phyloP scores from a whole-genome alignment of 176 grass and related monocot genomes.

The Hordeum vulgare region DNA sequence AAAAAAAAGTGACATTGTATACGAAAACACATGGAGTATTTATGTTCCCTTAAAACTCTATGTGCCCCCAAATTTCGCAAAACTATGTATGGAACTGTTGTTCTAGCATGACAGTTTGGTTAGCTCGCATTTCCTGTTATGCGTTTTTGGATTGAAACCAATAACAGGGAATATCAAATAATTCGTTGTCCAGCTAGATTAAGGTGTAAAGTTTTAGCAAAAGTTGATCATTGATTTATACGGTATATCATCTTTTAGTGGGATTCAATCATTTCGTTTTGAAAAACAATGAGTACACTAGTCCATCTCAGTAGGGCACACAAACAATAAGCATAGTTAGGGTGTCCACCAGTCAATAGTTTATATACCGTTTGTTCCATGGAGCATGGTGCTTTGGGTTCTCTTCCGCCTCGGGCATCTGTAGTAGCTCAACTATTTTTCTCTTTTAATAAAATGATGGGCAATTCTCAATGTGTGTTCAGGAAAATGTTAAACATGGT shows the following conservation, averaged over 20 bases:
- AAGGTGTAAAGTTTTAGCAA: neutral
- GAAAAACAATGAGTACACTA: too few relatives aligned
- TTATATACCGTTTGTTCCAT: too few relatives aligned
- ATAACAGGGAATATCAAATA: neutral
- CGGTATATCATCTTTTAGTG: neutral
- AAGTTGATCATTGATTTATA: neutral
- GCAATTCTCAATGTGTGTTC: too few relatives aligned
- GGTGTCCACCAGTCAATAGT: too few relatives aligned
- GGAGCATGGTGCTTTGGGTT: too few relatives aligned
- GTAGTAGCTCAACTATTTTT: too few relatives aligned
- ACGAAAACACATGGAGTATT: neutral
- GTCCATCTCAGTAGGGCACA: too few relatives aligned
- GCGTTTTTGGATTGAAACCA: neutral
- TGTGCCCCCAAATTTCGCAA: slow-evolving; percentile 13
- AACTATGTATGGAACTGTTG: neutral
- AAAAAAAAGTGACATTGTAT: too few relatives aligned
- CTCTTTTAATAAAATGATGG: too few relatives aligned
- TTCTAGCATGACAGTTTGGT: neutral
- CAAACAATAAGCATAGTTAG: too few relatives aligned
- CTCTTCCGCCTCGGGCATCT: too few relatives aligned
- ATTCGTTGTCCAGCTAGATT: neutral
- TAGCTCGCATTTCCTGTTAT: neutral
- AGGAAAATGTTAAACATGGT: too few relatives aligned
- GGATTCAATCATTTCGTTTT: neutral
- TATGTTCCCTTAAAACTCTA: neutral